These are phyloP conservation scores for Terfezia claveryi DNA, from an alignment of 495 filamentous ascomycete genomes.

Conservation along the genomic window DNA sequence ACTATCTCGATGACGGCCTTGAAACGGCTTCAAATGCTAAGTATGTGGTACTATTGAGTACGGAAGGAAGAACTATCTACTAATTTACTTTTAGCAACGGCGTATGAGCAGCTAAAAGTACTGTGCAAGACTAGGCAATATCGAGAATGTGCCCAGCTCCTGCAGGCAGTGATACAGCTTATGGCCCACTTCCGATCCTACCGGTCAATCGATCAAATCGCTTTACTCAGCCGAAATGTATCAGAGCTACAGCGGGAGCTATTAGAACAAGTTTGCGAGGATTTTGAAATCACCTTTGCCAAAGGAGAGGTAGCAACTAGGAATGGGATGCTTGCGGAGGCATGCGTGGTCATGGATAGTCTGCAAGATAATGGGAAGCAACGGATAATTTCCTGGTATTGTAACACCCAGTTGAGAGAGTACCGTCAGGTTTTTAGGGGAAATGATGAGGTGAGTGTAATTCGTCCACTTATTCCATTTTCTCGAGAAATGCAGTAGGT, in stretches of 20 bases:
- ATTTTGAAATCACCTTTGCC: constrained; percentile 88
- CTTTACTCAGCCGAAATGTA: constrained; percentile 76
- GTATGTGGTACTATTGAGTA: constrained; percentile 4
- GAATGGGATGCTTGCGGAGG: constrained; percentile 54
- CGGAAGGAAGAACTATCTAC: background rate
- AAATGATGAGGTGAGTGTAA: constrained; percentile 45
- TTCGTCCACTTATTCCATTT: background rate
- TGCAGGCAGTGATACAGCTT: constrained; percentile 90
- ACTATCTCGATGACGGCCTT: constrained; percentile 95
- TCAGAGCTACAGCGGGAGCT: constrained; percentile 85
- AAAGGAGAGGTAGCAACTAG: constrained; percentile 59
- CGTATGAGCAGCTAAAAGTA: constrained; percentile 82
- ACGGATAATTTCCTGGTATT: constrained; percentile 83
- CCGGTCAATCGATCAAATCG: constrained; percentile 92
- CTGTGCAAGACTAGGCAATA: constrained; percentile 77
- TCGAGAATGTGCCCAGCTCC: constrained; percentile 79
- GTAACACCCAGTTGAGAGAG: constrained; percentile 88
- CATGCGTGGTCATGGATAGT: constrained; percentile 85
- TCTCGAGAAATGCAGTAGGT: too few relatives aligned
- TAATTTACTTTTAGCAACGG: constrained; percentile 33
- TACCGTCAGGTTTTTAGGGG: constrained; percentile 83
- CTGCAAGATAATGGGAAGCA: constrained; percentile 72
- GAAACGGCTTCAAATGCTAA: constrained; percentile 95
- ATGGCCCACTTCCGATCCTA: constrained; percentile 99
- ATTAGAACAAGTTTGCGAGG: constrained; percentile 90